Evolutionary conservation across 768 basidiomycete species (phyloP), one percentile per base, ranked within the genome.

Genomic region (Cubamyces sp.): DNA sequence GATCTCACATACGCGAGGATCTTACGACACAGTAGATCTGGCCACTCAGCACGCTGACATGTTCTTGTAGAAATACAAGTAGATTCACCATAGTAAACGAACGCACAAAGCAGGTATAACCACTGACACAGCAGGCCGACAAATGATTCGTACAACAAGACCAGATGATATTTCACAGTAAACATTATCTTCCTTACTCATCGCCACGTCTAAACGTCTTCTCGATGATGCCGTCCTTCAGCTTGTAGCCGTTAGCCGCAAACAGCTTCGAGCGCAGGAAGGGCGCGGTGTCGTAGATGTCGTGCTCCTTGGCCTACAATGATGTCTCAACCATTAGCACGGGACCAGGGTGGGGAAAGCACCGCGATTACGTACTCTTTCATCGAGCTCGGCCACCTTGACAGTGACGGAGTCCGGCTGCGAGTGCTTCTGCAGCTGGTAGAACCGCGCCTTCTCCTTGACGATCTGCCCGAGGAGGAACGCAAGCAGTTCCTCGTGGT

Each of bases 401-500:
- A 98, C 82, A 0, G 82, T 78, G 28, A 98, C 84, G 30, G 85
- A 75, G 28, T 89, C 87, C 0, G 96, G 95, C 66, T 94, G 89
- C 62, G 88, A 83, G 53, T 87, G 85, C 59, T 83, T 82, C 69
- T 90, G 90, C 63, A 90, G 77, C 73, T 94, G 90, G 70, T 94
- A 80, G 71, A 91, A 83, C 30, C 95, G 87, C 9, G 90, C 94
- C 71, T 90, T 92, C 69, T 97, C 94, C 75, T 98, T 98, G 74
- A 98, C 81, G 49, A 98, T 78, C 60, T 93, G 88, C 34, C 97
- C 97, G 37, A 99, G 88, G 67, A 98, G 79, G 85, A 97, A 99
- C 1, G 94, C 84, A 39, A 98, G 82, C 61, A 99, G 76, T 73
- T 99, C 97, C 72, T 98, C 97, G 75, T 97, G 92, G 70, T 99